A percentile compares a stretch with the other conserved stretches of the same genome.
These are phyloP conservation scores for Rhinocladiella mackenziei DNA, from an alignment of 2,329 filamentous ascomycete species.

Conservation along the genomic window DNA sequence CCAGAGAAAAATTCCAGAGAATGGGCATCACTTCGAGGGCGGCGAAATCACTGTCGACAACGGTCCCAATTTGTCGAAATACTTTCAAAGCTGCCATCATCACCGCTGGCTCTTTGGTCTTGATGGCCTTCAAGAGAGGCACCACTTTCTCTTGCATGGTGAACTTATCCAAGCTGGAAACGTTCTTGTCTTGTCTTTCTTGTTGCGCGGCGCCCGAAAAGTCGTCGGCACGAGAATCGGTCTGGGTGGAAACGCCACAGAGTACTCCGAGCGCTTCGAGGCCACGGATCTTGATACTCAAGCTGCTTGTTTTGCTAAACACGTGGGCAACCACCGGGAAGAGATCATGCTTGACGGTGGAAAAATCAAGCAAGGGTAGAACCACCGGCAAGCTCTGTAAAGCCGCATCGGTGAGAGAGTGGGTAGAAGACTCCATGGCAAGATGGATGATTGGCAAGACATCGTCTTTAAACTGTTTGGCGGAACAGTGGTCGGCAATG, in stretches of 20 bases:
- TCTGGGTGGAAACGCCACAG: conserved; percentile 72
- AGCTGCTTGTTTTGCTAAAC: conserved; percentile 87
- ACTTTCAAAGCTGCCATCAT: conserved; percentile 91
- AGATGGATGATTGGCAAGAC: conserved; percentile 80
- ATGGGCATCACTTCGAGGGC: conserved; percentile 87
- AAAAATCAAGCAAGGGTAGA: conserved; percentile 88
- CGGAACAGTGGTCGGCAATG: conserved; percentile 75
- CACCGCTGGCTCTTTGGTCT: conserved; percentile 95
- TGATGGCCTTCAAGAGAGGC: conserved; percentile 84
- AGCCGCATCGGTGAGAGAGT: conserved; percentile 81
- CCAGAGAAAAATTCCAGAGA: conserved; percentile 86
- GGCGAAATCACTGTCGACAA: conserved; percentile 84
- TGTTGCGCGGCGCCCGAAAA: conserved; percentile 62
- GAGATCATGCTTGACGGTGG: conserved; percentile 92
- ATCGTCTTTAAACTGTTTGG: conserved; percentile 94
- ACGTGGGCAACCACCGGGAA: conserved; percentile 88
- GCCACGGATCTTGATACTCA: conserved; percentile 90
- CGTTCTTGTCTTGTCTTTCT: conserved; percentile 52
- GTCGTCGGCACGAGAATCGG: conserved; percentile 68
- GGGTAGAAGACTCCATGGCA: conserved; percentile 82
- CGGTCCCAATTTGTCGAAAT: conserved; percentile 73
- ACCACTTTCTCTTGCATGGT: conserved; percentile 98
- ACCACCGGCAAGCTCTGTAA: conserved; percentile 73
- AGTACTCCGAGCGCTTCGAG: conserved; percentile 85
- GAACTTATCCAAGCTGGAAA: conserved; percentile 88